Percentiles rank a stretch among this genome's conserved stretches.
These are phyloP conservation scores for Solanum chiquidenum DNA, from an alignment of 257 asterid species.

Conservation along the genomic window DNA sequence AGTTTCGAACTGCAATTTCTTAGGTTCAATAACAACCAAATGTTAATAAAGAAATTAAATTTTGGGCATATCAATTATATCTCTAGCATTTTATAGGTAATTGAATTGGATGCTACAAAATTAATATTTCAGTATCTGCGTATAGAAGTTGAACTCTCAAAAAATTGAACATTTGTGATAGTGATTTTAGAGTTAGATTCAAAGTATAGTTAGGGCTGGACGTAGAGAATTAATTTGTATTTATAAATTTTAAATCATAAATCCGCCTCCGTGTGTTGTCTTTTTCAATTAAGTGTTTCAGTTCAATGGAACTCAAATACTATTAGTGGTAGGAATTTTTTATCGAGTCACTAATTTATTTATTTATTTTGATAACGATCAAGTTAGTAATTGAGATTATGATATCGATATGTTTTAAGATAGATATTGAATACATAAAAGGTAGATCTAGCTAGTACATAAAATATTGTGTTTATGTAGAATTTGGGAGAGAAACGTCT, in stretches of 20 bases:
- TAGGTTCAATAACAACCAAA: neutral
- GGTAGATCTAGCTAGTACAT: neutral
- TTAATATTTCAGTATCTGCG: neutral
- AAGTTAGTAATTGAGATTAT: neutral
- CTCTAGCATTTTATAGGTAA: neutral
- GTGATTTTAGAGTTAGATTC: neutral
- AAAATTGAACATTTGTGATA: neutral
- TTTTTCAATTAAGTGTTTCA: neutral
- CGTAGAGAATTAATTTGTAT: neutral
- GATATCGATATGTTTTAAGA: neutral
- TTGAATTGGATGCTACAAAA: neutral
- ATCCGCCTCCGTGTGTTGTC: fast-evolving
- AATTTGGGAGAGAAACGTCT: neutral
- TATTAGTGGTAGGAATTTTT: neutral
- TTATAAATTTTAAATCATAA: neutral
- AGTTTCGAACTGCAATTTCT: too few species aligned
- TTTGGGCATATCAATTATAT: neutral
- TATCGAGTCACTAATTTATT: neutral
- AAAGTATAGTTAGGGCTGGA: neutral
- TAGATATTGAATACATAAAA: neutral
- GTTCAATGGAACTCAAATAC: neutral
- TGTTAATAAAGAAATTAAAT: neutral
- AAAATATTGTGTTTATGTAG: neutral
- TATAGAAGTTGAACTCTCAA: neutral
- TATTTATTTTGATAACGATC: neutral